Percentiles rank a stretch among this genome's conserved stretches.
These are phyloP conservation scores for Phellopilus nigrolimitatus DNA, from an alignment of 1,284 basidiomycete genomes.

Conservation along the genomic window DNA sequence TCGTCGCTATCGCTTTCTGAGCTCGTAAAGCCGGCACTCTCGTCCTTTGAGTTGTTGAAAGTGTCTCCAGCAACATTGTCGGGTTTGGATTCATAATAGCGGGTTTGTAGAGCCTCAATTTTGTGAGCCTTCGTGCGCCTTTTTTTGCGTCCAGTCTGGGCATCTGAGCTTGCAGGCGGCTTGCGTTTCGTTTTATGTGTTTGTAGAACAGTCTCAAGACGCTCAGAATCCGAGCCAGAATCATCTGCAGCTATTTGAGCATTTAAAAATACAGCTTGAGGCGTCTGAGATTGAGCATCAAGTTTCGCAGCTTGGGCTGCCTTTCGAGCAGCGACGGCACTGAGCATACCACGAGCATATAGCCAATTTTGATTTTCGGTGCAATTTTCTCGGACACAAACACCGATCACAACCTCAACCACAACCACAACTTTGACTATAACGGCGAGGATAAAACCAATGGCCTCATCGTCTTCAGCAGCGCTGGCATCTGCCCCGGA, in stretches of 20 bases:
- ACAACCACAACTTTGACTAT: not conserved
- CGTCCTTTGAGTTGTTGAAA: not conserved
- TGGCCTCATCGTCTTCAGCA: slow-evolving; percentile 17
- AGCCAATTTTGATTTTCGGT: not conserved
- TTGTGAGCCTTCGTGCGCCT: slow-evolving; percentile 5
- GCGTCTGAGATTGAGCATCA: not conserved
- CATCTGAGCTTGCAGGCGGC: not conserved
- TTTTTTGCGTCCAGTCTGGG: slow-evolving; percentile 2
- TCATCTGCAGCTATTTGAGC: not conserved
- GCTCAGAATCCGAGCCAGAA: slow-evolving; percentile 6
- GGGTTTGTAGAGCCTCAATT: not conserved
- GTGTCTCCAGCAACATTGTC: not conserved
- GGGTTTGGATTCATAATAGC: not conserved
- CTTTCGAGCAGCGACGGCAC: slow-evolving; percentile 19
- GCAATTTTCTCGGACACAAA: not conserved
- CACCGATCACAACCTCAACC: slow-evolving; percentile 31
- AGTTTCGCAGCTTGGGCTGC: slow-evolving; percentile 14
- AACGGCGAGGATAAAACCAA: not conserved
- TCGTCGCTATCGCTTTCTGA: slow-evolving; percentile 9
- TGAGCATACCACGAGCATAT: slow-evolving; percentile 9
- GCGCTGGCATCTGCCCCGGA: slow-evolving; percentile 29
- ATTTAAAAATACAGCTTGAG: not conserved
- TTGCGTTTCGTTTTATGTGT: slow-evolving; percentile 11
- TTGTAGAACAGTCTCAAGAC: not conserved
- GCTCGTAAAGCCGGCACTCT: not conserved